Percentiles rank a stretch among this genome's conserved stretches.
Conservation (phyloP, 176 grass and related monocot species). For the Pharus latifolius region DNA sequence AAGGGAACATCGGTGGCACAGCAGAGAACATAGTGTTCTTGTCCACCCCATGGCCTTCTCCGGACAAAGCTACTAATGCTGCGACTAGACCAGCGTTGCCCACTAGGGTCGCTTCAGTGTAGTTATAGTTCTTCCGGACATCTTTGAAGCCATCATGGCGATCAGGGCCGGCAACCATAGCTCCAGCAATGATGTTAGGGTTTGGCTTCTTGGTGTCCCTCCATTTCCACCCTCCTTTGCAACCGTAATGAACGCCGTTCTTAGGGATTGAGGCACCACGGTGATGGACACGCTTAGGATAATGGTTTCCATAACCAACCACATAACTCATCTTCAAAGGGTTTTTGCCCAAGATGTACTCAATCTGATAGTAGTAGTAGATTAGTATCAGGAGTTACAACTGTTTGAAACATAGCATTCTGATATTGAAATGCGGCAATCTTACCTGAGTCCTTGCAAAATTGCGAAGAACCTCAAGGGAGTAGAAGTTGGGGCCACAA, state of each 20-base stretch:
- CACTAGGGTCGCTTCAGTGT: slow-evolving; percentile 75
- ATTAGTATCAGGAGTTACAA: neutral
- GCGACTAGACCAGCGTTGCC: slow-evolving; percentile 92
- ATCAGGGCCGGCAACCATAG: slow-evolving; percentile 85
- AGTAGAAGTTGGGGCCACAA: slow-evolving; percentile 89
- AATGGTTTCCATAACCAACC: slow-evolving; percentile 54
- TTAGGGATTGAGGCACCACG: slow-evolving; percentile 88
- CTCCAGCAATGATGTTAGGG: slow-evolving; percentile 59
- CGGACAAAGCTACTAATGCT: slow-evolving; percentile 62
- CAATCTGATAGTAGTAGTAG: slow-evolving; percentile 34
- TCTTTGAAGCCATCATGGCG: slow-evolving; percentile 74
- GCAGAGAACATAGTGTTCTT: slow-evolving; percentile 93
- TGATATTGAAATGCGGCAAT: neutral
- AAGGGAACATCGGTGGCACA: slow-evolving; percentile 87
- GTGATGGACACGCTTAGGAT: slow-evolving; percentile 87
- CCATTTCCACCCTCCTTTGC: slow-evolving; percentile 89
- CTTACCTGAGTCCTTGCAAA: slow-evolving; percentile 83
- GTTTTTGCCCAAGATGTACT: slow-evolving; percentile 93
- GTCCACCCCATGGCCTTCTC: slow-evolving; percentile 58
- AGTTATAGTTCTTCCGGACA: slow-evolving; percentile 64
- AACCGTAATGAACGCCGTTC: slow-evolving; percentile 61
- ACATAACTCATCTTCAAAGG: slow-evolving; percentile 90
- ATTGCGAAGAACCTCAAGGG: slow-evolving; percentile 55
- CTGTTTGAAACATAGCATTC: neutral
- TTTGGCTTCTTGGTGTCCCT: slow-evolving; percentile 79